Percentiles rank a stretch among this genome's conserved stretches.
phyloP scores from a whole-genome alignment of 208 protist species.

The Trypanosoma grayi region DNA sequence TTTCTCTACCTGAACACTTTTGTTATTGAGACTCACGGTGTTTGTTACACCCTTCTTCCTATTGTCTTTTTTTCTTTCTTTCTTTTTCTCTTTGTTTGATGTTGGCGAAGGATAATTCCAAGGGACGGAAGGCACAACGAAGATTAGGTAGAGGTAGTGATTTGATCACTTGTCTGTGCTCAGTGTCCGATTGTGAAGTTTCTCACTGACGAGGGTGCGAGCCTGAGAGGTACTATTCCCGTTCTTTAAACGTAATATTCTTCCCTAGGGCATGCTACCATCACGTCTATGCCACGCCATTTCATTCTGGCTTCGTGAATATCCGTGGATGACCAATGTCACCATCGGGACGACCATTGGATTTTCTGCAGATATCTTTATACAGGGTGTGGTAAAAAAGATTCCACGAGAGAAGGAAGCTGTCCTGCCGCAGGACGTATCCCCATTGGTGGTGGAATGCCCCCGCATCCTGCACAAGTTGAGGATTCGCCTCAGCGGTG shows the following conservation, averaged over 20 bases:
- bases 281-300: constrained; percentile 35
- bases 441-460: constrained; percentile 35
- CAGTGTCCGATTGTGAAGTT: background rate
- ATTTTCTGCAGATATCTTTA: constrained; percentile 68
- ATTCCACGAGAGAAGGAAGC: constrained; percentile 36
- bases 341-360: constrained; percentile 52
- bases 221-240: no score
- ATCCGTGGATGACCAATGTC: constrained; percentile 56
- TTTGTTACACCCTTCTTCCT: constrained; percentile 1
- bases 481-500: background rate
- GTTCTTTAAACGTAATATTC: no score
- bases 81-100: constrained; percentile 10
- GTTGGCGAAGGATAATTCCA: background rate
- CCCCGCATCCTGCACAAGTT: background rate
- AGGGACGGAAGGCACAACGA: background rate
- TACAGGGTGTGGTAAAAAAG: constrained; percentile 30
- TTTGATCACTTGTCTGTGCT: background rate
- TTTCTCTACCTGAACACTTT: background rate
- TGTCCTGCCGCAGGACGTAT: constrained; percentile 30
- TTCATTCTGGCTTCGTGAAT: constrained; percentile 53
- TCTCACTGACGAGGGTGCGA: background rate
- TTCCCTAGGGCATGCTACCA: background rate
- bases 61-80: constrained; percentile 6
- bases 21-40: background rate
- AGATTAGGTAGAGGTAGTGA: no score